These are phyloP conservation scores for Leavenworthia alabamica DNA, from an alignment of 345 rosid species.

Conservation along the genomic window DNA sequence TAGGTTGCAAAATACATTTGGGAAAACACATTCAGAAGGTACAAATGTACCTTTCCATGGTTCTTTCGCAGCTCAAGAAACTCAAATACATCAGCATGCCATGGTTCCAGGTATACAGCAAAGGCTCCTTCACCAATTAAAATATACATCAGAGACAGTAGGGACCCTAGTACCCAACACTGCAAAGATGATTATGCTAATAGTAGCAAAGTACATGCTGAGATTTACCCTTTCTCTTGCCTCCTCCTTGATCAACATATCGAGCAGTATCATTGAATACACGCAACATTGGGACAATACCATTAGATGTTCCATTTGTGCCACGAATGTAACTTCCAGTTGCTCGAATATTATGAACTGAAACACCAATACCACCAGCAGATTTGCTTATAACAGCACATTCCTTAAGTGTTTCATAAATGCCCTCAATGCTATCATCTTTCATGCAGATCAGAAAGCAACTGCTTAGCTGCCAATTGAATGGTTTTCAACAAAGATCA, in stretches of 20 bases:
- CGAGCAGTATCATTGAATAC: constrained; percentile 11
- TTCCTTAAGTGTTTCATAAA: constrained; percentile 85
- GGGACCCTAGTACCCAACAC: neutral
- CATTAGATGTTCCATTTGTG: constrained; percentile 11
- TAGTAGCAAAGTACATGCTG: neutral
- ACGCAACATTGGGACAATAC: constrained; percentile 15
- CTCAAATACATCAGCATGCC: constrained; percentile 12
- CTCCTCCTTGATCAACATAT: constrained; percentile 18
- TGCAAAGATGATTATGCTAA: constrained; percentile 41
- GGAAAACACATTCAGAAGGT: neutral
- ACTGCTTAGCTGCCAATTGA: constrained; percentile 64
- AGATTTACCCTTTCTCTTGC: constrained; percentile 10
- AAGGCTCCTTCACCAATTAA: constrained; percentile 5
- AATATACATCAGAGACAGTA: neutral
- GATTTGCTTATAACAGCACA: constrained; percentile 96
- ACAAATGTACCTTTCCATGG: neutral
- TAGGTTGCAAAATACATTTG: neutral
- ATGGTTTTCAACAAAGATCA: neutral
- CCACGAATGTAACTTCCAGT: constrained; percentile 17
- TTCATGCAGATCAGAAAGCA: constrained; percentile 90
- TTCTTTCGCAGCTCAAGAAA: constrained; percentile 6
- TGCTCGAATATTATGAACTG: constrained; percentile 25
- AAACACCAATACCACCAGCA: constrained; percentile 90
- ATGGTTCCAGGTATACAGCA: constrained; percentile 9
- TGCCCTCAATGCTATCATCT: constrained; percentile 90